phyloP scores from a whole-genome alignment of 768 basidiomycete species.

The Lentinula lateritia region DNA sequence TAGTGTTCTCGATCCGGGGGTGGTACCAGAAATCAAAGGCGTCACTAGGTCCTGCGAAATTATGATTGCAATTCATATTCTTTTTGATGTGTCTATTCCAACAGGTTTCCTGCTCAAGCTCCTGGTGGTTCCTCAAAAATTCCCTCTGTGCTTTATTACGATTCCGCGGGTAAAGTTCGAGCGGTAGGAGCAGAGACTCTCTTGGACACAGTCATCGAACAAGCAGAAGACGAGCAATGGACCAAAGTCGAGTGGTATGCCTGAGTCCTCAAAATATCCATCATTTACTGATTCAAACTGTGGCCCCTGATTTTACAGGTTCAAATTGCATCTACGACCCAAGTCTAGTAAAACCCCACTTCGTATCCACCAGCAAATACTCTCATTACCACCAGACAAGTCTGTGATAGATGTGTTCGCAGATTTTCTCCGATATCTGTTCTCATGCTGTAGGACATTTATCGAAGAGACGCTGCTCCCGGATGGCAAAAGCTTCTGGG shows the following conservation, averaged over 20 bases:
- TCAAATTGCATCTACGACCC: slow-evolving; percentile 33
- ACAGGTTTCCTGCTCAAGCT: slow-evolving; percentile 43
- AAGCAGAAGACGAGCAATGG: slow-evolving; percentile 39
- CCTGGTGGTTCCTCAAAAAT: slow-evolving; percentile 42
- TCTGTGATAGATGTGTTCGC: slow-evolving; percentile 36
- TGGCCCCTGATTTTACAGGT: slow-evolving; percentile 16
- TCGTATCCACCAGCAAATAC: slow-evolving; percentile 14
- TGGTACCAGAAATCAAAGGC: slow-evolving; percentile 23
- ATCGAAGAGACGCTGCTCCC: slow-evolving; percentile 40
- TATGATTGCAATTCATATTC: neutral
- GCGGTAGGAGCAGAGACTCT: slow-evolving; percentile 42
- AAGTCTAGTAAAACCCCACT: slow-evolving; percentile 10
- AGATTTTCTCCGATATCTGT: slow-evolving; percentile 48
- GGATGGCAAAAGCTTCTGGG: slow-evolving; percentile 41
- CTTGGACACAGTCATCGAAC: slow-evolving; percentile 27
- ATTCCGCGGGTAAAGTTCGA: slow-evolving; percentile 27
- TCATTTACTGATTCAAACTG: neutral
- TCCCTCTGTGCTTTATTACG: slow-evolving; percentile 44
- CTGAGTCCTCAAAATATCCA: slow-evolving; percentile 10
- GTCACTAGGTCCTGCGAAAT: slow-evolving; percentile 6
- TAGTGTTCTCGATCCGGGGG: slow-evolving; percentile 36
- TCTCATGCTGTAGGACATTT: slow-evolving; percentile 35
- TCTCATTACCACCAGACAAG: slow-evolving; percentile 38
- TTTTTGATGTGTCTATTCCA: neutral
- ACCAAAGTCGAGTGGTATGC: slow-evolving; percentile 38